These are phyloP conservation scores for Oldenlandia corymbosa DNA, from an alignment of 257 asterid species.

Conservation along the genomic window DNA sequence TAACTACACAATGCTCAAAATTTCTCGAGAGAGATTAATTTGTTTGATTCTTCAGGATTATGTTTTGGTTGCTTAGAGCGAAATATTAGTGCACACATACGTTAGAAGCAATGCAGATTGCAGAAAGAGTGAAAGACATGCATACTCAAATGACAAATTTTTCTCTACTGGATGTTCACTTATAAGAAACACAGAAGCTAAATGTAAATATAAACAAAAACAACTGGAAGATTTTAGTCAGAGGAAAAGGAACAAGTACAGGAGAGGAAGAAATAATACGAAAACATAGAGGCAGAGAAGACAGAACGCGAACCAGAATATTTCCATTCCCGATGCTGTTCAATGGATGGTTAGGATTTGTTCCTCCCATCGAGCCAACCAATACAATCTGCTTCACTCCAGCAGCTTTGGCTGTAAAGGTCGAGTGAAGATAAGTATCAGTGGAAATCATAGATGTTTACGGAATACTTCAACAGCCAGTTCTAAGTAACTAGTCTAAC, in stretches of 20 bases:
- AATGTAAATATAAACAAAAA: not conserved
- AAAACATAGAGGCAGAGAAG: not conserved
- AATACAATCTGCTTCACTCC: conserved; percentile 92
- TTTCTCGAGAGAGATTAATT: too few relatives aligned
- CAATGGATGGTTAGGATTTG: conserved; percentile 59
- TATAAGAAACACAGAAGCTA: not conserved
- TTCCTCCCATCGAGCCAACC: conserved; percentile 99
- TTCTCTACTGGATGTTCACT: too few relatives aligned
- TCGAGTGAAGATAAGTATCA: conserved; percentile 11
- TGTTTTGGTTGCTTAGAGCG: not conserved
- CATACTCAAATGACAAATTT: too few relatives aligned
- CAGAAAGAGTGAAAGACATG: too few relatives aligned
- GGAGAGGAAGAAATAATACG: too few relatives aligned
- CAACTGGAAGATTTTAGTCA: not conserved
- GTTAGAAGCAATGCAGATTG: too few relatives aligned
- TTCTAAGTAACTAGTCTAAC: conserved; percentile 27
- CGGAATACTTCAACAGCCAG: conserved; percentile 3
- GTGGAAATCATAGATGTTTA: not conserved
- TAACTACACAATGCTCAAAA: too few relatives aligned
- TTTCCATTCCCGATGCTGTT: conserved; percentile 87
- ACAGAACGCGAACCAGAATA: conserved; percentile 56
- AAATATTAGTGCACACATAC: too few relatives aligned
- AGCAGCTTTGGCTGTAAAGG: conserved; percentile 77
- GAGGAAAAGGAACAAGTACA: not conserved
- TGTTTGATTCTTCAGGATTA: too few relatives aligned